Evolutionary conservation across 257 asterid species (phyloP), one percentile per base, ranked within the genome.

Genomic region (Solanum stenotomum): DNA sequence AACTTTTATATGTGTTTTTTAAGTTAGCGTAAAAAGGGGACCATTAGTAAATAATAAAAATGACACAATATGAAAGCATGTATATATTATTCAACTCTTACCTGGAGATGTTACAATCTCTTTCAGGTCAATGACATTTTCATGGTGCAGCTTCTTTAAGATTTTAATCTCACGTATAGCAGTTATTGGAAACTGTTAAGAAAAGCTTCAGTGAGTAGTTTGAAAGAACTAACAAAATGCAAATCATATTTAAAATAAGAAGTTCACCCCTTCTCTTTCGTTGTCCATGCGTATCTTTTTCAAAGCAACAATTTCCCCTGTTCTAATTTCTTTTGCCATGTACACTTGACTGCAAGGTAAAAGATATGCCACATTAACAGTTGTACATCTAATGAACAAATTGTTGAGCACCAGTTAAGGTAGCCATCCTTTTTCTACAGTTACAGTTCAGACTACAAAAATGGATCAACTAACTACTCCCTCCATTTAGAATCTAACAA

Each of bases 271-370:
- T 93, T 96, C 99, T 90, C 94, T 95, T 88, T 95, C 98, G 15
- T 96, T 96, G 92, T 96, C 99, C 99, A 96, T 96, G 83, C 99
- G 97, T 88, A 96, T 95, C 97, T 95, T 96, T 91, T 96, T 96
- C 82, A 96, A 92, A 90, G 98, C 99, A 37, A 96, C 99, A 89
- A 96, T 90, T 93, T 96, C 98, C 85, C 98, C 98, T 63, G 98
- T 93, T 88, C 83, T 88, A 91, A 91, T 95, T 87, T 96, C 99
- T 92, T 87, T 95, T 56, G 98, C 99, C 98, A 94, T 95, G 91
- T 92, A 95, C 4, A 96, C 99, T 92, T 95, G 99, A 88, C 99
- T 96, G 96, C 68, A 25, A 85, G 88, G 79, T 46, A 87, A 74
- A 35, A 84, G 44, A 49, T 16, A 49, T 18, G 70, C 86, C 38